Evolutionary conservation across 1,284 basidiomycete genomes (phyloP).

Genomic region (Boletus semigastroideus): DNA sequence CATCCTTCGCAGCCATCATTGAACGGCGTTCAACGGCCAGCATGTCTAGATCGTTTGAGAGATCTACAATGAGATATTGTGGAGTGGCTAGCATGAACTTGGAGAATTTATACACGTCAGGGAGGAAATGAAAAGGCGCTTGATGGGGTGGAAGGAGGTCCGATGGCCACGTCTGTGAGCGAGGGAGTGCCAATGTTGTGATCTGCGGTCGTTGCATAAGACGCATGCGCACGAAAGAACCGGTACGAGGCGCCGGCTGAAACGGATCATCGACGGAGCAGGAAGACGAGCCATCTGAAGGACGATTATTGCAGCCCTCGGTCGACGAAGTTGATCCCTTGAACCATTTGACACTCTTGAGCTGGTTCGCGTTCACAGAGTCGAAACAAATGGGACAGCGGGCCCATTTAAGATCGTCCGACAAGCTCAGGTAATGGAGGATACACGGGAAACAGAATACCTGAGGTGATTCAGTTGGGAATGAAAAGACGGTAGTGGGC

Average conservation of each 20-base stretch:
- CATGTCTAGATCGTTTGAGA: slow-evolving; percentile 74
- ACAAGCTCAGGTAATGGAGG: slow-evolving; percentile 86
- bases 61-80: slow-evolving; percentile 72
- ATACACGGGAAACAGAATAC: slow-evolving; percentile 91
- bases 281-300: slow-evolving; percentile 45
- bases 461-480: slow-evolving; percentile 39
- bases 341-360: slow-evolving; percentile 91
- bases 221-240: slow-evolving; percentile 76
- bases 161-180: slow-evolving; percentile 91
- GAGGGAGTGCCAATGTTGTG: slow-evolving; percentile 92
- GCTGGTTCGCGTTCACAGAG: slow-evolving; percentile 85
- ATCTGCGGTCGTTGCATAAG: slow-evolving; percentile 93
- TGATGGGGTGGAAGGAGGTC: slow-evolving; percentile 88
- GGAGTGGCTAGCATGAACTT: slow-evolving; percentile 98
- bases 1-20: slow-evolving; percentile 67
- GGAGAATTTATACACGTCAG: slow-evolving; percentile 85
- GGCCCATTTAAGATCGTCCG: slow-evolving; percentile 79
- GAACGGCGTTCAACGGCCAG: slow-evolving; percentile 67
- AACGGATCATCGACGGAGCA: slow-evolving; percentile 33
- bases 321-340: slow-evolving; percentile 43
- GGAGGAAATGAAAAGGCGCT: slow-evolving; percentile 94
- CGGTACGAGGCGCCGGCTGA: slow-evolving; percentile 43
- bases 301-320: slow-evolving; percentile 40
- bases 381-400: slow-evolving; percentile 97
- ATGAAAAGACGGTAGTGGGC: slow-evolving; percentile 11